phyloP scores from a whole-genome alignment of 805 yeast genomes.

The Monosporozyma aerobia region DNA sequence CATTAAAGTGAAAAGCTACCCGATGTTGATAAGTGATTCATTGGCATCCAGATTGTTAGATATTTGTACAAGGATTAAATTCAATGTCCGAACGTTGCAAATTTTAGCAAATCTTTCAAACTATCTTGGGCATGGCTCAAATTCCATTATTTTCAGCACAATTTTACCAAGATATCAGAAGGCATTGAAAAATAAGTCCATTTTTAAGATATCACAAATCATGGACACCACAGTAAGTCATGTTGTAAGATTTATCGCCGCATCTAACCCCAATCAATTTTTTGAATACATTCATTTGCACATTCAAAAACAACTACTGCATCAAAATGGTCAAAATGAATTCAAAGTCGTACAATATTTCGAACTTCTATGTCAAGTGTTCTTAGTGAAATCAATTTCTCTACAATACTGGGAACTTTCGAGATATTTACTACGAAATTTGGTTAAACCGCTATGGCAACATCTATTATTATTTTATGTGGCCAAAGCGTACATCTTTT shows the following conservation, averaged over 20 bases:
- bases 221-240: slow-evolving; percentile 19
- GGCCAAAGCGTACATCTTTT: slow-evolving; percentile 37
- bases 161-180: slow-evolving; percentile 15
- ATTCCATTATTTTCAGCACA: slow-evolving; percentile 4
- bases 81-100: slow-evolving; percentile 24
- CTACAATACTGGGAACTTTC: slow-evolving; percentile 34
- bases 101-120: slow-evolving; percentile 27
- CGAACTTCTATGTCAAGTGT: slow-evolving; percentile 39
- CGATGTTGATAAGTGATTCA: slow-evolving; percentile 13
- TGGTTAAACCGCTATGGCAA: slow-evolving; percentile 39
- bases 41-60: slow-evolving; percentile 25
- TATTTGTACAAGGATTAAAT: slow-evolving; percentile 27
- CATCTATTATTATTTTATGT: slow-evolving; percentile 38
- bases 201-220: slow-evolving; percentile 5
- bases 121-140: slow-evolving; percentile 6
- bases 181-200: slow-evolving; percentile 10
- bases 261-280: slow-evolving; percentile 40
- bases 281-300: slow-evolving; percentile 22
- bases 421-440: slow-evolving; percentile 29
- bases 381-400: slow-evolving; percentile 33
- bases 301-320: slow-evolving; percentile 7
- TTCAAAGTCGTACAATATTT: slow-evolving; percentile 21
- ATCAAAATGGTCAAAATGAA: slow-evolving; percentile 1
- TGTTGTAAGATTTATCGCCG: slow-evolving; percentile 39
- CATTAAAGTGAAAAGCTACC: not conserved